A percentile compares a stretch with the other conserved stretches of the same genome.
phyloP scores from a whole-genome alignment of 2,329 filamentous ascomycete species.

The Cercospora sp. region DNA sequence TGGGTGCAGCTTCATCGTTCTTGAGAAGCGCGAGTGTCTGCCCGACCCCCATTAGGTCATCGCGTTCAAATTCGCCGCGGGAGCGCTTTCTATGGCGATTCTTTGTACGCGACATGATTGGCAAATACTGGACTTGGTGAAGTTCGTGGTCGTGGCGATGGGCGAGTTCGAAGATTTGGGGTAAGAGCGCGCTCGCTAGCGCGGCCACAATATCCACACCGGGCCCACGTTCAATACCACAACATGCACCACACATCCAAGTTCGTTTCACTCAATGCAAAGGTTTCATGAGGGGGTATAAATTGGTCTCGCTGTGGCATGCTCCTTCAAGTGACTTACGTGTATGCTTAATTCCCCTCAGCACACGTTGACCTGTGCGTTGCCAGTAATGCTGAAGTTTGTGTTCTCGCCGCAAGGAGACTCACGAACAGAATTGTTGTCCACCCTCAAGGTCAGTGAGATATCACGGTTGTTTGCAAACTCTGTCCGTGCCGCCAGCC shows the following conservation, averaged over 20 bases:
- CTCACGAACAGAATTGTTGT: slow-evolving; percentile 55
- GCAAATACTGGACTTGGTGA: not conserved
- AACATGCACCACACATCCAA: not conserved
- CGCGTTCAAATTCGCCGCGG: slow-evolving; percentile 31
- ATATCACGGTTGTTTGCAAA: slow-evolving; percentile 58
- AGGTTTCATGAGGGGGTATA: not conserved
- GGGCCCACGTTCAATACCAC: not conserved
- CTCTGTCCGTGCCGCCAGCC: slow-evolving; percentile 54
- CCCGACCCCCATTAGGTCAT: slow-evolving; percentile 31
- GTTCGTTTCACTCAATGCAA: not conserved
- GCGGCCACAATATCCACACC: not conserved
- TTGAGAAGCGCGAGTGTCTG: slow-evolving; percentile 32
- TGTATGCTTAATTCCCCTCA: slow-evolving; percentile 24
- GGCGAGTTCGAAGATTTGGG: not conserved
- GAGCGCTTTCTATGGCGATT: slow-evolving; percentile 30
- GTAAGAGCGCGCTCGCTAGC: not conserved
- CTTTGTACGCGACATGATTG: slow-evolving; percentile 11
- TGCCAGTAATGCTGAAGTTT: slow-evolving; percentile 52
- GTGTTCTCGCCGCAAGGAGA: slow-evolving; percentile 57
- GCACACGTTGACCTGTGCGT: slow-evolving; percentile 47
- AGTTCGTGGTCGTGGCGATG: not conserved
- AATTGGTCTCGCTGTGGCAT: not conserved
- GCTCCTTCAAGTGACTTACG: not conserved
- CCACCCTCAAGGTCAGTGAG: slow-evolving; percentile 52
- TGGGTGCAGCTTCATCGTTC: slow-evolving; percentile 6